Percentiles rank a stretch among this genome's conserved stretches.
Conservation (phyloP, 441 rosid species). For the Sinapis alba region DNA sequence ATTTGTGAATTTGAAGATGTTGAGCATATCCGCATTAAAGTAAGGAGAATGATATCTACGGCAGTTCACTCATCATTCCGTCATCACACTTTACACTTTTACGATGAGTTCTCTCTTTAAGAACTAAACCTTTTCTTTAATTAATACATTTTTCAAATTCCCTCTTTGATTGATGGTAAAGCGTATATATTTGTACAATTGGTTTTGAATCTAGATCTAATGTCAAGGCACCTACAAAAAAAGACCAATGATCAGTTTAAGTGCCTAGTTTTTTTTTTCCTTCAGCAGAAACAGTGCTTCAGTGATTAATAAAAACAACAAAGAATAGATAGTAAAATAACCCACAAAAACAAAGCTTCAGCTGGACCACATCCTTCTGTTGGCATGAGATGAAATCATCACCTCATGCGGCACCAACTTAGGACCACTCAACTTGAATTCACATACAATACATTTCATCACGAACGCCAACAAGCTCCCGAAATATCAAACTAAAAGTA, state of each 20-base stretch:
- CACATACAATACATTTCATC: conserved; percentile 5
- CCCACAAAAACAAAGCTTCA: conserved; percentile 13
- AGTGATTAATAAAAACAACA: neutral
- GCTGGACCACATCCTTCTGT: conserved; percentile 14
- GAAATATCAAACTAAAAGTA: neutral
- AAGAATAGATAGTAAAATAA: too few relatives aligned
- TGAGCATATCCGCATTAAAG: neutral
- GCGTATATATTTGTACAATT: neutral
- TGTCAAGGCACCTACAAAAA: neutral
- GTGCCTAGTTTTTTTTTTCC: conserved; percentile 1
- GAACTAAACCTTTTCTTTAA: neutral
- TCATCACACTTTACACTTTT: conserved; percentile 5
- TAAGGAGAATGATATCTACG: neutral
- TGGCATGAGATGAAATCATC: conserved; percentile 22
- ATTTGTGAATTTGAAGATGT: neutral
- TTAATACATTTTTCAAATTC: neutral
- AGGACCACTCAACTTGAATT: conserved; percentile 29
- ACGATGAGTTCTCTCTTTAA: neutral
- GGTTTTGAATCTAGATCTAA: conserved; percentile 32
- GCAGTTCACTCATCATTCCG: neutral
- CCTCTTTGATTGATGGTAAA: conserved; percentile 26
- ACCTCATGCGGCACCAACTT: conserved; percentile 29
- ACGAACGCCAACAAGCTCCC: conserved; percentile 9
- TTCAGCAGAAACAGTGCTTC: neutral
- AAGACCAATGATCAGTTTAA: neutral